Evolutionary conservation across 257 asterid species (phyloP).

Genomic region (Cordia subcordata): DNA sequence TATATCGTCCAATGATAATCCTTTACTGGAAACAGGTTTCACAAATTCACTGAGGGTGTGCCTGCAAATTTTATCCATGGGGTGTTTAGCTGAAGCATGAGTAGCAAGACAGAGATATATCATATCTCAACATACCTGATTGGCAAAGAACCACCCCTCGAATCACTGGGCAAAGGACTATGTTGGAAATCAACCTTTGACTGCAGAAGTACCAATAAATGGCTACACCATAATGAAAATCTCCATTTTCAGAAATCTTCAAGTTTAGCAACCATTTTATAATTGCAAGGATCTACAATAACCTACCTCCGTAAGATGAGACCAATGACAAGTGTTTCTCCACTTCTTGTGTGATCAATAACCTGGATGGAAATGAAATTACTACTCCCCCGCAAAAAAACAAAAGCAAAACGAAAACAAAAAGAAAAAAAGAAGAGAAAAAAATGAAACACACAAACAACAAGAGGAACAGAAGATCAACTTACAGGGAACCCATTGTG

Average conservation of each 20-base stretch:
- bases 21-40: constrained; percentile 93
- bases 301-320: constrained; percentile 79
- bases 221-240: constrained; percentile 50
- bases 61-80: constrained; percentile 43
- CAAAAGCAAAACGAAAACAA: too few relatives aligned
- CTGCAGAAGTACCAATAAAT: constrained; percentile 88
- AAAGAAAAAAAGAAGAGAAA: too few relatives aligned
- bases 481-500: constrained; percentile 98
- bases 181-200: constrained; percentile 95
- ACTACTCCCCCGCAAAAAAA: too few relatives aligned
- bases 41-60: constrained; percentile 92
- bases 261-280: background rate
- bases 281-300: background rate
- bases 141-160: constrained; percentile 69
- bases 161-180: constrained; percentile 75
- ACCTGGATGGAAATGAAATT: constrained; percentile 45
- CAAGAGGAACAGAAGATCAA: constrained; percentile 19
- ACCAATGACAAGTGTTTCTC: constrained; percentile 94
- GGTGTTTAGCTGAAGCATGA: background rate
- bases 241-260: constrained; percentile 5
- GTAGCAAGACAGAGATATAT: background rate
- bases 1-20: constrained; percentile 70
- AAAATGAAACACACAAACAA: constrained; percentile 5
- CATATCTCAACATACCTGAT: constrained; percentile 46
- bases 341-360: constrained; percentile 80